Conservation (phyloP, 2,329 filamentous ascomycete genomes). For the Colletotrichum lini region DNA sequence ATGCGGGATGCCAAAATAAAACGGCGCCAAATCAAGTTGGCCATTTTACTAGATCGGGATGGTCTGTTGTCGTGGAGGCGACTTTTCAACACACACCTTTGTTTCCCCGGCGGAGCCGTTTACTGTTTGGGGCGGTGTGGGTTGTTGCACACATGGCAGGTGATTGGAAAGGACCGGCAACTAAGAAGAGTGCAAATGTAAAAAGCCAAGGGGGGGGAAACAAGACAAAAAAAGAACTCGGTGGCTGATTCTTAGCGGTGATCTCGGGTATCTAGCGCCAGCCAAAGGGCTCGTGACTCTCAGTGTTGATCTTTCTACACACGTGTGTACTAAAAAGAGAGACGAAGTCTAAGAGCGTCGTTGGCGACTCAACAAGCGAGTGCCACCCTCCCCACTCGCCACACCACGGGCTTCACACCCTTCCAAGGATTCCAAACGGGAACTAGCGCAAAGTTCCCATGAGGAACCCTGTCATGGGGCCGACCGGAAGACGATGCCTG, state of each 20-base stretch:
- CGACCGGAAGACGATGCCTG: conserved; percentile 39
- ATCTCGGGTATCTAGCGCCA: conserved; percentile 13
- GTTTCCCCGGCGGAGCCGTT: background rate
- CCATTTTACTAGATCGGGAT: background rate
- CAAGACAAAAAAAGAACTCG: conserved; percentile 2
- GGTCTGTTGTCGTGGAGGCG: conserved; percentile 19
- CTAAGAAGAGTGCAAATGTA: background rate
- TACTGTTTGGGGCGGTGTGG: background rate
- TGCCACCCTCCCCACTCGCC: conserved; percentile 38
- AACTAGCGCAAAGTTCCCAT: conserved; percentile 41
- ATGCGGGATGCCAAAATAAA: background rate
- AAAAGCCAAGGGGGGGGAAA: background rate
- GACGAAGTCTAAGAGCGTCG: conserved; percentile 31
- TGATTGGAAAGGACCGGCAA: conserved; percentile 9
- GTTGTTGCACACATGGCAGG: background rate
- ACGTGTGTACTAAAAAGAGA: conserved; percentile 19
- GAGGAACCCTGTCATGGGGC: conserved; percentile 36
- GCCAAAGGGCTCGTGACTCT: conserved; percentile 13
- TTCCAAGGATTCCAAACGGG: conserved; percentile 39
- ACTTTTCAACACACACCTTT: conserved; percentile 4
- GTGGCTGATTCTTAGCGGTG: conserved; percentile 16
- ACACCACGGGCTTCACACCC: conserved; percentile 38
- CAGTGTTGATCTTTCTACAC: conserved; percentile 14
- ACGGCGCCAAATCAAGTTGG: background rate
- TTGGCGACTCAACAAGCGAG: conserved; percentile 11